Conservation (phyloP, 106 monocot species). For the Platanthera guangdongensis region DNA sequence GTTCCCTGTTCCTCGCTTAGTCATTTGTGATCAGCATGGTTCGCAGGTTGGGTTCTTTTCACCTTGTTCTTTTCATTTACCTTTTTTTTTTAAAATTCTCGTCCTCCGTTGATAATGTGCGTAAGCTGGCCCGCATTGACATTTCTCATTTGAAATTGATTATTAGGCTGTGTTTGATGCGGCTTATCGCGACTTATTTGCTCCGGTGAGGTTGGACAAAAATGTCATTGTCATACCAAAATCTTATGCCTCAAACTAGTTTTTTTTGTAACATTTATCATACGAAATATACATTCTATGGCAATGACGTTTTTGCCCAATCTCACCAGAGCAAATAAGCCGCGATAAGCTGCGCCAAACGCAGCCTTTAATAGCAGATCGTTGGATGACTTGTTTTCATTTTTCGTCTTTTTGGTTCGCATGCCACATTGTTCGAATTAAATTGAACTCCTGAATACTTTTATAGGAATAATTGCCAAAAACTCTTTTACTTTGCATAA, state of each 20-base stretch:
- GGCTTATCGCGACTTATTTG: not conserved
- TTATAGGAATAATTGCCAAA: too few relatives aligned
- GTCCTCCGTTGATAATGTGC: not conserved
- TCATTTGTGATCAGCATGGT: constrained; percentile 93
- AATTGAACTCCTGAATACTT: too few relatives aligned
- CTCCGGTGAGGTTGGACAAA: too few relatives aligned
- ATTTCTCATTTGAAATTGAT: not conserved
- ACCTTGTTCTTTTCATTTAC: not conserved
- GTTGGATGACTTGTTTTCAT: not conserved
- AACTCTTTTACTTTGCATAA: too few relatives aligned
- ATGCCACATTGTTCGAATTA: not conserved
- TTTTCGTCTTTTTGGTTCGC: not conserved
- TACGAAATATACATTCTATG: not conserved
- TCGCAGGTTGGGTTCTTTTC: constrained; percentile 65
- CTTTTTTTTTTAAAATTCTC: not conserved
- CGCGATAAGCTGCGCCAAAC: too few relatives aligned
- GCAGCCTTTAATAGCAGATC: too few relatives aligned
- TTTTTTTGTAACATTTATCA: not conserved
- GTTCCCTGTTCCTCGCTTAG: constrained; percentile 90
- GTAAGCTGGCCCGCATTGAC: not conserved
- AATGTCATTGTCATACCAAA: not conserved
- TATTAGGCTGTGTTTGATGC: not conserved
- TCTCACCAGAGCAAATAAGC: too few relatives aligned
- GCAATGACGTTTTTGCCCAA: too few relatives aligned
- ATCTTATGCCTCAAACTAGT: not conserved